Percentiles rank a stretch among this genome's conserved stretches.
These are phyloP conservation scores for Fusarium pseudograminearum DNA, from an alignment of 2,329 filamentous ascomycete genomes.

Conservation along the genomic window DNA sequence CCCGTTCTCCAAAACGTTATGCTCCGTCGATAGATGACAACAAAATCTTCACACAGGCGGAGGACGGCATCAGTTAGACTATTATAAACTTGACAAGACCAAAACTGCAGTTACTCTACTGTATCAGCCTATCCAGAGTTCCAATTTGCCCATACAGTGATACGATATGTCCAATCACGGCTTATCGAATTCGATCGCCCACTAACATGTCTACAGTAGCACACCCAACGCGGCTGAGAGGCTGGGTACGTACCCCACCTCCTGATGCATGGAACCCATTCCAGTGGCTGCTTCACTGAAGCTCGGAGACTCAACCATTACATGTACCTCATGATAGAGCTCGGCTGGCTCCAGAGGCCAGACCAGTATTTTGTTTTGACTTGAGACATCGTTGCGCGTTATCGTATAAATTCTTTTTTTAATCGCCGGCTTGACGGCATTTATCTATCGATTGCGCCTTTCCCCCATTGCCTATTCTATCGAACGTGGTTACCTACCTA, in stretches of 20 bases:
- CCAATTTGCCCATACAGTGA: neutral
- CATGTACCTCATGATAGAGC: conserved; percentile 33
- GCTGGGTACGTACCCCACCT: conserved; percentile 44
- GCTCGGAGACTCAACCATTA: conserved; percentile 21
- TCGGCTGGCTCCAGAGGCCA: conserved; percentile 38
- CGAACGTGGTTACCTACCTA: neutral
- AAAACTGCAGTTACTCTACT: neutral
- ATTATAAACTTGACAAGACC: neutral
- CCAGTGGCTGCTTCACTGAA: conserved; percentile 22
- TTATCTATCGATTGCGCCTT: conserved; percentile 2
- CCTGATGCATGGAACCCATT: conserved; percentile 32
- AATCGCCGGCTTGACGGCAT: neutral
- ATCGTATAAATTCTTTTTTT: neutral
- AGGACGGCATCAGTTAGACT: neutral
- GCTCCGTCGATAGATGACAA: neutral
- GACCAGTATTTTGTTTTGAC: conserved; percentile 12
- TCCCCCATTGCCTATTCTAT: neutral
- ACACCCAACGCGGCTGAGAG: conserved; percentile 24
- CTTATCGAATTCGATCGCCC: neutral
- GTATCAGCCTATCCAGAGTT: neutral
- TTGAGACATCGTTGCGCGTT: conserved; percentile 17
- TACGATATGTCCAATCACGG: neutral
- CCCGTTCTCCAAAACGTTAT: neutral
- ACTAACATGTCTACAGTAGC: neutral
- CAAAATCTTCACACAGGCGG: neutral